Base-by-base conservation (phyloP, 2,329 filamentous ascomycete genomes). In the Colletotrichum liaoningense region DNA sequence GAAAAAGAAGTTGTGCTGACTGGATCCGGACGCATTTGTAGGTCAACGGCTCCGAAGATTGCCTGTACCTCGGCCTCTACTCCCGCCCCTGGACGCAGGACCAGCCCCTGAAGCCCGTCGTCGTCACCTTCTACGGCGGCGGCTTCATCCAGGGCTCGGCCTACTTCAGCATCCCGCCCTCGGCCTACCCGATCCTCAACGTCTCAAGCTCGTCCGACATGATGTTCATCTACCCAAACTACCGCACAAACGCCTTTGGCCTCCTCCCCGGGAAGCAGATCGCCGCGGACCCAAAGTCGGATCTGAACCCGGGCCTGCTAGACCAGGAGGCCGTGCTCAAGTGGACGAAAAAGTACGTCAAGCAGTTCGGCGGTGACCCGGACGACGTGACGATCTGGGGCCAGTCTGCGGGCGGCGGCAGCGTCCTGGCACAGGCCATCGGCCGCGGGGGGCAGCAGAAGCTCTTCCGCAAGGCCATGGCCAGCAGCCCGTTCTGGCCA, bases 61-160 rank as follows among this genome's bases (percentile, higher is more conserved):
- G 90, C 75, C 82, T 92, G 16, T 91, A 91, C 73, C 84, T 92
- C 2, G 88, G 88, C 12, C 81, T 92, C 0, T 92, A 90, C 80
- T 86, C 88, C 5, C 85, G 89, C 0, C 90, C 89, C 3, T 92
- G 89, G 89, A 81, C 78, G 0, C 26, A 67, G 1, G 78, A 78
- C 1, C 77, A 83, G n/a, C 79, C 86, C 1, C 83, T 86, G 4
- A 83, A 88, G 3, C 90, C 90, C 0, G 90, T 92, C 0, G 84
- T 92, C 0, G 86, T 92, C 3, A 86, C 86, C 4, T 91, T 90
- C 77, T 91, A 89, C 77, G 67, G 90, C 65, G 90, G 90, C 14
- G 91, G 85, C 2, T 92, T 90, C 80, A 88, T 92, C 63, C 82
- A 89, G 77, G 91, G 90, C 8, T 84, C 84, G 35, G 90, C 88